Evolutionary conservation across 1,284 basidiomycete genomes (phyloP).

Genomic region (Sporisorium graminicola): DNA sequence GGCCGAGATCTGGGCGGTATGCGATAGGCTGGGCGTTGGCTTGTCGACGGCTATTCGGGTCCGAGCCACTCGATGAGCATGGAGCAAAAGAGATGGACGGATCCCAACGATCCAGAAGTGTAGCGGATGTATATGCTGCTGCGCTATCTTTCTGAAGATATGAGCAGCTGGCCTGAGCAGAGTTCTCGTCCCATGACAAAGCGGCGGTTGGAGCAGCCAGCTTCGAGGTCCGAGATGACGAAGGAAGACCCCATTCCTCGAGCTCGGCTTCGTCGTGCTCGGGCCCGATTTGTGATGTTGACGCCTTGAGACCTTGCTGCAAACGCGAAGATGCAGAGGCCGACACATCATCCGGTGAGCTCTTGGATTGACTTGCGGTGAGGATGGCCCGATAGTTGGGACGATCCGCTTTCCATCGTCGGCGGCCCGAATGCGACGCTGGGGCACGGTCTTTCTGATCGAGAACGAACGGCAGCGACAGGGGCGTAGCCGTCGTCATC

Average conservation of each 20-base stretch:
- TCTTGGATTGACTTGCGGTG: slow-evolving; percentile 2
- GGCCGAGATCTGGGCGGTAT: slow-evolving; percentile 35
- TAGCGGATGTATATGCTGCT: neutral
- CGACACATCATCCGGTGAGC: neutral
- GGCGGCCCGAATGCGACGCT: slow-evolving; percentile 6
- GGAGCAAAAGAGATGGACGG: slow-evolving; percentile 45
- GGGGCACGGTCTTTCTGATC: slow-evolving; percentile 10
- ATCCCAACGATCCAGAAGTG: slow-evolving; percentile 42
- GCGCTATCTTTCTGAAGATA: neutral
- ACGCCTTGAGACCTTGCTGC: neutral
- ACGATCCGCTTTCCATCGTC: slow-evolving; percentile 32
- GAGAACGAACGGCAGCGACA: slow-evolving; percentile 34
- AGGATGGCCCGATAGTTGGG: slow-evolving; percentile 42
- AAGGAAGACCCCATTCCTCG: slow-evolving; percentile 39
- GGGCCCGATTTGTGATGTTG: neutral
- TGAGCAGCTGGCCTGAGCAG: slow-evolving; percentile 20
- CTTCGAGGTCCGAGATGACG: slow-evolving; percentile 6
- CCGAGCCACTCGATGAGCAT: slow-evolving; percentile 22
- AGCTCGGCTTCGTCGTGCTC: slow-evolving; percentile 35
- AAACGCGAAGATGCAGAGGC: slow-evolving; percentile 3
- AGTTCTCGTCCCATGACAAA: slow-evolving; percentile 49
- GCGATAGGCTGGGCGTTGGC: slow-evolving; percentile 3
- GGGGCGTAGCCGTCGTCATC: slow-evolving; percentile 35
- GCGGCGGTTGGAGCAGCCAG: slow-evolving; percentile 28
- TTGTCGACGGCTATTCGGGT: slow-evolving; percentile 4